phyloP scores from a whole-genome alignment of 768 basidiomycete species.

The Xanthoconium purpureum region DNA sequence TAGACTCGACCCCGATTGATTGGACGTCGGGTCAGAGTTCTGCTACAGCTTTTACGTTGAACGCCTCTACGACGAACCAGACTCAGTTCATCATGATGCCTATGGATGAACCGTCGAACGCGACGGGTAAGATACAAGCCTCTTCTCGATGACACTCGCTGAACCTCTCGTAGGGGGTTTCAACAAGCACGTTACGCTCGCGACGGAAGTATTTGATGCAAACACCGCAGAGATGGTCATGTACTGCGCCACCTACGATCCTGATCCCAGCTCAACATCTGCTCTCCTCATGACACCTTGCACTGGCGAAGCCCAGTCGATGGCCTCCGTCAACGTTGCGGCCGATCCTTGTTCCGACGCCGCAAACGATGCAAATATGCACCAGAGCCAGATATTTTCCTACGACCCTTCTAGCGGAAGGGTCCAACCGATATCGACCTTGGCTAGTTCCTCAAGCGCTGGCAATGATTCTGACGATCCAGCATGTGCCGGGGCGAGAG shows the following conservation, averaged over 20 bases:
- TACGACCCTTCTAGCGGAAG: conserved; percentile 48
- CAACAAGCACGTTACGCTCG: conserved; percentile 40
- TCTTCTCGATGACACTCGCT: not conserved
- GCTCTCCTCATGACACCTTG: conserved; percentile 52
- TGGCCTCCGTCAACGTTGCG: not conserved
- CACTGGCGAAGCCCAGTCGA: conserved; percentile 31
- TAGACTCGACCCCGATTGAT: conserved; percentile 22
- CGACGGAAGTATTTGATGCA: conserved; percentile 43
- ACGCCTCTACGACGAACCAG: conserved; percentile 46
- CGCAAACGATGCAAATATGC: conserved; percentile 5
- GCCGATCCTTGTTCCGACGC: conserved; percentile 11
- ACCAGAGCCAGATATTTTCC: conserved; percentile 57
- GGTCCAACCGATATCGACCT: conserved; percentile 53
- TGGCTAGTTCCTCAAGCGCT: conserved; percentile 26
- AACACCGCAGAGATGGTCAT: conserved; percentile 33
- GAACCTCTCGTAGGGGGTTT: conserved; percentile 10
- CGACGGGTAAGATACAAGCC: conserved; percentile 11
- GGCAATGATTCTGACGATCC: not conserved
- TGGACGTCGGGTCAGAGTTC: conserved; percentile 28
- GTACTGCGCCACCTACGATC: conserved; percentile 63
- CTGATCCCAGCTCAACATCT: conserved; percentile 44
- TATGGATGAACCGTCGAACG: conserved; percentile 2
- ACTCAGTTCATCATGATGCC: conserved; percentile 44
- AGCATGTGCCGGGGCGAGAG: conserved; percentile 5
- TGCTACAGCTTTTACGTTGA: conserved; percentile 39